Conservation (phyloP, 176 grass and related monocot genomes). For the Ensete ventricosum region DNA sequence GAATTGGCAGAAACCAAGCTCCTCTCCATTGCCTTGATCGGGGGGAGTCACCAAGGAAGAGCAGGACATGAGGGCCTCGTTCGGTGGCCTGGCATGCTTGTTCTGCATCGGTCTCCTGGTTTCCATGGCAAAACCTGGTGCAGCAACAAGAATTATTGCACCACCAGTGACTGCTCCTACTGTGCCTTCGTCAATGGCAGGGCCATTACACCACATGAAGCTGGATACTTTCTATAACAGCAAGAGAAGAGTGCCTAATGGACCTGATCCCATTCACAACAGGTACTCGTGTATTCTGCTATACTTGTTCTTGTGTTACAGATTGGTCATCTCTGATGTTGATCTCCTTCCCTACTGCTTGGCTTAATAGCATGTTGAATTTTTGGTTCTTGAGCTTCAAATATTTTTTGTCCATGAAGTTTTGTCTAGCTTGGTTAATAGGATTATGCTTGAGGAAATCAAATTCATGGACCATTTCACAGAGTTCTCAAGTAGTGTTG, state of each 20-base stretch:
- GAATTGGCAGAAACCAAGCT: neutral
- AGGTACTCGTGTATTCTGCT: neutral
- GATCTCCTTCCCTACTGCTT: no score
- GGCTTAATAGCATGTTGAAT: no score
- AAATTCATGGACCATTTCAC: no score
- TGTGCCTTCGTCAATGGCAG: neutral
- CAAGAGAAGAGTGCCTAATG: conserved; percentile 11
- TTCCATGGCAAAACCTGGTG: neutral
- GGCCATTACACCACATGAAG: neutral
- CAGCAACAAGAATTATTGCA: neutral
- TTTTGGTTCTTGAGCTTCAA: no score
- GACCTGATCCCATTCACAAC: conserved; percentile 10
- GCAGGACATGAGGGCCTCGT: neutral
- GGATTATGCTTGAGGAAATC: no score
- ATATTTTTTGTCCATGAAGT: no score
- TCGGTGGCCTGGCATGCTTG: neutral
- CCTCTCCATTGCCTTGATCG: neutral
- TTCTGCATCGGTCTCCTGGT: neutral
- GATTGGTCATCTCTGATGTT: no score
- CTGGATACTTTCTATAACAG: conserved; percentile 4
- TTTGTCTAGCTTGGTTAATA: no score
- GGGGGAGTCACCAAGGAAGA: neutral
- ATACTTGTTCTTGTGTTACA: neutral
- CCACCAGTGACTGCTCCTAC: neutral
- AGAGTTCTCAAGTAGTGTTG: no score